phyloP scores from a whole-genome alignment of 148 eudicot species.

The Limonium bicolor region DNA sequence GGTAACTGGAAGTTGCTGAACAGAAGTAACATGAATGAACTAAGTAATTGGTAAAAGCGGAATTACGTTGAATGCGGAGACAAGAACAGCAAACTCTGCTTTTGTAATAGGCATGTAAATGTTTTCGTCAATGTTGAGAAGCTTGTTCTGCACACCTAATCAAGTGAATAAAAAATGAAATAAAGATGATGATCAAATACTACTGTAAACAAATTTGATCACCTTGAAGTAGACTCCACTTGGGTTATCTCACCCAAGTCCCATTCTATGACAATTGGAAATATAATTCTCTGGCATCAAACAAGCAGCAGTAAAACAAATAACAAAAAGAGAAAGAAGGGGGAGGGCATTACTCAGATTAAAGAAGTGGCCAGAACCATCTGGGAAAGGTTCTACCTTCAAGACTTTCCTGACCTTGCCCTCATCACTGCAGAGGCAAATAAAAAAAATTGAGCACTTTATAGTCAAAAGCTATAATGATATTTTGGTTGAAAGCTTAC shows the following conservation, averaged over 20 bases:
- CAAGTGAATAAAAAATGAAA: slow-evolving; percentile 1
- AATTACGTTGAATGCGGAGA: slow-evolving; percentile 66
- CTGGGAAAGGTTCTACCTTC: slow-evolving; percentile 94
- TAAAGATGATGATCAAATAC: no score
- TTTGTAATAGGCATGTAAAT: slow-evolving; percentile 73
- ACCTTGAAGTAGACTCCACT: neutral
- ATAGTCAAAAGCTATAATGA: no score
- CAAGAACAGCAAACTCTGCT: slow-evolving; percentile 77
- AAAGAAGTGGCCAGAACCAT: slow-evolving; percentile 95
- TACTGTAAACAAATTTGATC: no score
- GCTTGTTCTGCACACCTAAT: slow-evolving; percentile 83
- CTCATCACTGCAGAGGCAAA: slow-evolving; percentile 55
- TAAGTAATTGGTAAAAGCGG: neutral
- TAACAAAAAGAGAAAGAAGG: neutral
- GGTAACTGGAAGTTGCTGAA: no score
- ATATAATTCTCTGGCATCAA: neutral
- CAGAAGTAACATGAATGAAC: neutral
- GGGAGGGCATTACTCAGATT: slow-evolving; percentile 49
- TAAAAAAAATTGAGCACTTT: slow-evolving; percentile 3
- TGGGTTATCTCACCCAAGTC: neutral
- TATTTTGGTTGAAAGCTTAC: no score
- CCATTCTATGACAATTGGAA: neutral
- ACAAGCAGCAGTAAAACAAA: neutral
- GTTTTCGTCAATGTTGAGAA: slow-evolving; percentile 68
- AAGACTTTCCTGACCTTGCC: slow-evolving; percentile 89